Base-by-base conservation (phyloP, 1,284 basidiomycete genomes). In the Ceratobasidium sp. region DNA sequence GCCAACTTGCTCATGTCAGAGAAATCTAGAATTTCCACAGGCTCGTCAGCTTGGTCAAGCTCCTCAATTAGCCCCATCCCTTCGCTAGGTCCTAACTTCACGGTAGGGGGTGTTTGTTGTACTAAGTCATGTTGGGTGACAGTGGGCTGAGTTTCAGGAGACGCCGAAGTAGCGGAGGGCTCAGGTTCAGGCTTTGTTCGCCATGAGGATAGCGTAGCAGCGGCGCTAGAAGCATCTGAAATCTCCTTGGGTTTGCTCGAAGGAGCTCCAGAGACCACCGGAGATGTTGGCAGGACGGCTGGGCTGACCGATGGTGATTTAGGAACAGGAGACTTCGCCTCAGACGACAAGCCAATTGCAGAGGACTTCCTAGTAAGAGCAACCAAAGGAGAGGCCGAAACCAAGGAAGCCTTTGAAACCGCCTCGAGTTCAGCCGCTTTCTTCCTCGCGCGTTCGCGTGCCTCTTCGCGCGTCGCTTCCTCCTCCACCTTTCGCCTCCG, bases 341-440 rank as follows among this genome's bases (percentile, higher is more conserved):
- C 54, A 16, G 68, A 71, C n/a, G 68, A 58, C 7, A 46, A 48
- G 19, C 41, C 41, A 29, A 9, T 63, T 5, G 61, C 54, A 34
- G 54, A 63, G 29, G 43, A 19, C 22, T 61, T 41, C 65, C 65
- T 56, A 0, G 29, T 56, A 54, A 68, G 53, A 54, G 68, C 68
- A 59, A 61, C 56, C 31, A 61, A 29, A 13, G 65, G 65, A 43
- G 68, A 71, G 22, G 68, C 56, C 7, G 68, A 43, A 14, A 71
- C 68, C 41, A 71, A 58, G 34, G 54, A 81, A 46, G 83, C 82
- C 76, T 88, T 89, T 78, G 94, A 88, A 81, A 85, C 88, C 76
- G 88, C 92, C 81, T 95, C 95, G 41, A 98, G 80, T 81, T 95
- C 94, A 56, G 86, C 88, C 14, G 95, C 95, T 82, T 98, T 98